Conservation (phyloP, 2,329 filamentous ascomycete species). For the Ceratocystis destructans region DNA sequence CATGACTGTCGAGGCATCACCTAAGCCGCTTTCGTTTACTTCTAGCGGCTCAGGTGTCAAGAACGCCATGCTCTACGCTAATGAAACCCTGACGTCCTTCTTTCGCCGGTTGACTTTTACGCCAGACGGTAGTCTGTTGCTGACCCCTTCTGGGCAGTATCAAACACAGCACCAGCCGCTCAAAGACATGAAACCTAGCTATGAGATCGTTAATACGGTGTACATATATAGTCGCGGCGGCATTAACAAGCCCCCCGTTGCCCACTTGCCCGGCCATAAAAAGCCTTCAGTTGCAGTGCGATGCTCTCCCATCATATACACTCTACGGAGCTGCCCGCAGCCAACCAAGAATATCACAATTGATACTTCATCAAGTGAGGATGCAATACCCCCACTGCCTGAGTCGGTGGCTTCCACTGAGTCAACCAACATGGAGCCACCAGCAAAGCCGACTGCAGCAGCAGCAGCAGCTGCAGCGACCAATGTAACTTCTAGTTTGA, state of each 20-base stretch:
- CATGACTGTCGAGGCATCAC: conserved; percentile 70
- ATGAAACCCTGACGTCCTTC: conserved; percentile 93
- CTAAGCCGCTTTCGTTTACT: conserved; percentile 53
- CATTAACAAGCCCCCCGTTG: conserved; percentile 90
- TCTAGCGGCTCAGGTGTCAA: conserved; percentile 49
- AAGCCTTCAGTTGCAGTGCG: conserved; percentile 93
- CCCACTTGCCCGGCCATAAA: conserved; percentile 91
- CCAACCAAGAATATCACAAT: conserved; percentile 82
- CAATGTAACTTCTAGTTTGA: conserved; percentile 36
- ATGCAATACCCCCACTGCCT: conserved; percentile 68
- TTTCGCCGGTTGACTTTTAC: conserved; percentile 89
- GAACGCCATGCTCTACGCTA: conserved; percentile 85
- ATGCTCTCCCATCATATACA: conserved; percentile 85
- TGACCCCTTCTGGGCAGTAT: conserved; percentile 92
- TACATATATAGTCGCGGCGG: conserved; percentile 96
- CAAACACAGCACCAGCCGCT: conserved; percentile 59
- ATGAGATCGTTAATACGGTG: conserved; percentile 90
- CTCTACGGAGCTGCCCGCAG: conserved; percentile 52
- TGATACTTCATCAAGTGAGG: conserved; percentile 79
- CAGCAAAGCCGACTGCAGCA: conserved; percentile 40
- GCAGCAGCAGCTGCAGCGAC: too few relatives aligned
- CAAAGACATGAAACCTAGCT: conserved; percentile 56
- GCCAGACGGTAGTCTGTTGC: conserved; percentile 81
- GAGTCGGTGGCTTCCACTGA: conserved; percentile 33
- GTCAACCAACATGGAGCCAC: conserved; percentile 72